A percentile compares a stretch with the other conserved stretches of the same genome.
Evolutionary conservation across 192 early-diverging fungal genomes (phyloP).

Genomic region (Chytriomyces sp.): DNA sequence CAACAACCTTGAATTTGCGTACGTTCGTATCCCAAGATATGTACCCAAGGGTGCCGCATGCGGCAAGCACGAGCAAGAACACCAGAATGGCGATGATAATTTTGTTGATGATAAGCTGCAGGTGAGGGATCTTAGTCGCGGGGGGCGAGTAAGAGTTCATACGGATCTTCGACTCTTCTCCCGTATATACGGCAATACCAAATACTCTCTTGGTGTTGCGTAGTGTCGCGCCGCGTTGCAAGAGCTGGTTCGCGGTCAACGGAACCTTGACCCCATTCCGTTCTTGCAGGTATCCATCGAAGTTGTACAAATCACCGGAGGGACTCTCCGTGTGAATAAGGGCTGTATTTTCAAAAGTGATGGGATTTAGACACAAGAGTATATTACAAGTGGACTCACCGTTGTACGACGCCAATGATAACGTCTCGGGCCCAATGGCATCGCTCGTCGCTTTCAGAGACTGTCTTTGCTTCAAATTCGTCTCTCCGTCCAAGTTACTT

Average conservation of each 20-base stretch:
- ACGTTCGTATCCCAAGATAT: slow-evolving; percentile 33
- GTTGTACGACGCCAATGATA: slow-evolving; percentile 47
- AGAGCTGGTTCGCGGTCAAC: slow-evolving; percentile 51
- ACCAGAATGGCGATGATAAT: slow-evolving; percentile 78
- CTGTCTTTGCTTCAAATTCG: slow-evolving; percentile 82
- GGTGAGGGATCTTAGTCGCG: slow-evolving; percentile 74
- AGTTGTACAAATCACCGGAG: slow-evolving; percentile 77
- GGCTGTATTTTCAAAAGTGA: slow-evolving; percentile 35
- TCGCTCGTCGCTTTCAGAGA: slow-evolving; percentile 56
- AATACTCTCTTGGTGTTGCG: slow-evolving; percentile 87
- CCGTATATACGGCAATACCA: slow-evolving; percentile 83
- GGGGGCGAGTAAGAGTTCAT: slow-evolving; percentile 87
- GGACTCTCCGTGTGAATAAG: slow-evolving; percentile 70
- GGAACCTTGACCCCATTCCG: slow-evolving; percentile 59
- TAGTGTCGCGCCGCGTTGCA: slow-evolving; percentile 83
- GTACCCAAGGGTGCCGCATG: slow-evolving; percentile 31
- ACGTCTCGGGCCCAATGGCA: slow-evolving; percentile 37
- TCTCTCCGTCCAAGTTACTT: slow-evolving; percentile 81
- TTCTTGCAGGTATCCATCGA: slow-evolving; percentile 69
- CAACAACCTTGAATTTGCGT: neutral
- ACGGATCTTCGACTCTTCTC: slow-evolving; percentile 88
- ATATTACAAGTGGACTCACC: slow-evolving; percentile 31
- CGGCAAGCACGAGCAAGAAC: neutral
- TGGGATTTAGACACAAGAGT: neutral
- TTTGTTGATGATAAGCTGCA: slow-evolving; percentile 86